Evolutionary conservation across 306 rosid species (phyloP), one percentile per base, ranked within the genome.

Genomic region (Herpetospermum pedunculosum): DNA sequence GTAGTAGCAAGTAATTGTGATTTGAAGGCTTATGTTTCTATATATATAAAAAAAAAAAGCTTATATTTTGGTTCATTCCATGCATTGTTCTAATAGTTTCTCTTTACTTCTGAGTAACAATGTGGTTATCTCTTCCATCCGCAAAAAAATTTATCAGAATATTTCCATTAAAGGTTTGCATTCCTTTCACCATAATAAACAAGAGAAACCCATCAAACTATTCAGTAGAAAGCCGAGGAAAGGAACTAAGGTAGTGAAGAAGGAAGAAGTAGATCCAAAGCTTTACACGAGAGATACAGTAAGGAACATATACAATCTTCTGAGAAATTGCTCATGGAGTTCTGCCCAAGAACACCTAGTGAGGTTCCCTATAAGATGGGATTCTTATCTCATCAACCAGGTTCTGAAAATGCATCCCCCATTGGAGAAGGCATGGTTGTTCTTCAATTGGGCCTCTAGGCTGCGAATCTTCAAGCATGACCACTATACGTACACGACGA

Each of bases 391-490:
- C 1, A 90, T 90, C 75, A 92, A 86, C 78, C 90, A 84, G 69
- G 82, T 92, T 75, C 80, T 92, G 29, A 90, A 92, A 63, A 88
- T 90, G 58, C 98, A 90, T 78, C 95, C 96, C 4, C 98, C 98
- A 13, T 80, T 92, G 95, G 98, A 92, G 77, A 92, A 88, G 74
- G 87, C 97, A 0, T 92, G 97, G 97, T 41, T 92, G 57, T 89
- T 92, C 78, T 92, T 92, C 87, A 89, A 86, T 60, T 89, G 92
- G 96, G 96, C 85, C 49, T 78, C 88, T 43, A 21, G 44, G 35
- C 58, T 92, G 19, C 81, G 18, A 79, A 83, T 81, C 23, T 85
- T 90, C 79, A 88, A 90, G 87, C 96, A 92, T 14, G 96, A 92
- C 70, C 92, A 90, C 3, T 92, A 63, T 86, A 92, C 96, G 32